Percentiles rank a stretch among this genome's conserved stretches.
phyloP scores from a whole-genome alignment of 2,329 filamentous ascomycete species.

The Talaromyces sp. region DNA sequence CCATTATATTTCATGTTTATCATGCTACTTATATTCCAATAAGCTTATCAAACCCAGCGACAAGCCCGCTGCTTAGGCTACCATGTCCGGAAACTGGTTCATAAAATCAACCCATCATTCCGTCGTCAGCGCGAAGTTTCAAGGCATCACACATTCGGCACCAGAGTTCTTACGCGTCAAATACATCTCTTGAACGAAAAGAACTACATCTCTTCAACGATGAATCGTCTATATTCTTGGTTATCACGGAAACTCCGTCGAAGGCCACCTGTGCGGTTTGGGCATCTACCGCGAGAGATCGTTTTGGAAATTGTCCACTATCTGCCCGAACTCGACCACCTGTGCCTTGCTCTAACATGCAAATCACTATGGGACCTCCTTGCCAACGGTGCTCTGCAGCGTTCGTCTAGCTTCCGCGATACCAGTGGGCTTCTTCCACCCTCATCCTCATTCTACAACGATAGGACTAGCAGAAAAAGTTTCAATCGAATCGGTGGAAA shows the following conservation, averaged over 20 bases:
- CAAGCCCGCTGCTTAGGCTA: not conserved
- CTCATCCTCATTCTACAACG: not conserved
- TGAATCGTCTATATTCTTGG: not conserved
- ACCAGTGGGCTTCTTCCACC: not conserved
- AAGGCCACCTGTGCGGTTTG: not conserved
- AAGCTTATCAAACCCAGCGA: not conserved
- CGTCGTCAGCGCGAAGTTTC: not conserved
- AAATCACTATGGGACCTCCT: slow-evolving; percentile 4
- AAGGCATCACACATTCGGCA: not conserved
- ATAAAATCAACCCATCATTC: not conserved
- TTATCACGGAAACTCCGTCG: not conserved
- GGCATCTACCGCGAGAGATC: not conserved
- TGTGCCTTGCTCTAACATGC: slow-evolving; percentile 10
- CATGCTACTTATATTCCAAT: no score
- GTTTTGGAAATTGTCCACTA: slow-evolving; percentile 8
- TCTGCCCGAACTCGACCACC: not conserved
- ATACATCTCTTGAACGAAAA: not conserved
- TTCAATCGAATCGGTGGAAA: not conserved
- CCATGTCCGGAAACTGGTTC: not conserved
- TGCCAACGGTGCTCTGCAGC: not conserved
- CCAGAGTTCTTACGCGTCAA: not conserved
- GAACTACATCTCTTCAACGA: not conserved
- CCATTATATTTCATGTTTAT: no score
- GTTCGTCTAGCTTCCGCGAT: not conserved
- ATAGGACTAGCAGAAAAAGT: not conserved